Evolutionary conservation across 164 flowering plant species (phyloP).

Genomic region (Piper betle): DNA sequence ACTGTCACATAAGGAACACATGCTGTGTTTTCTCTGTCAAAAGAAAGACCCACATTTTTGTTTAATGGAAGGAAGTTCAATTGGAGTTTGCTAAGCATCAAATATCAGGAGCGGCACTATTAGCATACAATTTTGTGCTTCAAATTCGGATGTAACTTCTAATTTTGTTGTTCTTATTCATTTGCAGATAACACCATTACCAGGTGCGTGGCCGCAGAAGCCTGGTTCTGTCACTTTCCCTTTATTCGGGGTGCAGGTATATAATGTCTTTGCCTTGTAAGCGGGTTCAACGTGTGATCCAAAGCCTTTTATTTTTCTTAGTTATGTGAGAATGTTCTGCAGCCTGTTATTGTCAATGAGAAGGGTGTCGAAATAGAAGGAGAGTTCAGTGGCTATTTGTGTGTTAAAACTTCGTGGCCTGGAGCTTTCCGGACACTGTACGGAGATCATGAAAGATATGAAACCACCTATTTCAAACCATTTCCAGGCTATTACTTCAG

Average conservation of each 20-base stretch:
- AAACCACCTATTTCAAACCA: constrained; percentile 90
- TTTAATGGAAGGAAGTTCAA: too few relatives aligned
- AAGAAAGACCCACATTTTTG: too few relatives aligned
- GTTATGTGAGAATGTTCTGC: constrained; percentile 6
- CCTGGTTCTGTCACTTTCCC: constrained; percentile 99
- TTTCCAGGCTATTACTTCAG: constrained; percentile 83
- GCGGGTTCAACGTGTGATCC: background rate
- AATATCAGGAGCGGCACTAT: too few relatives aligned
- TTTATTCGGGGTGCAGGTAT: constrained; percentile 83
- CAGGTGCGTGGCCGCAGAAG: constrained; percentile 98
- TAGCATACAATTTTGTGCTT: too few relatives aligned
- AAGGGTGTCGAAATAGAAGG: constrained; percentile 93
- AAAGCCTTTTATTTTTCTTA: background rate
- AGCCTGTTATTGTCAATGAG: constrained; percentile 97
- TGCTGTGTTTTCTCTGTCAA: too few relatives aligned
- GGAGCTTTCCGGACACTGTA: constrained; percentile 93
- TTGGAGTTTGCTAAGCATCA: too few relatives aligned
- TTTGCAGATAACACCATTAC: constrained; percentile 85
- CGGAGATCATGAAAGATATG: constrained; percentile 98
- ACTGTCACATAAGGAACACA: too few relatives aligned
- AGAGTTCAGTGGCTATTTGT: constrained; percentile 90
- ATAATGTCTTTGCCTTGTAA: too few relatives aligned
- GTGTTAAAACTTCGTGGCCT: constrained; percentile 90
- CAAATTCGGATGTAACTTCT: too few relatives aligned
- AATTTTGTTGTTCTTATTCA: too few relatives aligned